Conservation (phyloP, 1,284 basidiomycete genomes). For the Kalmanozyma brasiliensis region DNA sequence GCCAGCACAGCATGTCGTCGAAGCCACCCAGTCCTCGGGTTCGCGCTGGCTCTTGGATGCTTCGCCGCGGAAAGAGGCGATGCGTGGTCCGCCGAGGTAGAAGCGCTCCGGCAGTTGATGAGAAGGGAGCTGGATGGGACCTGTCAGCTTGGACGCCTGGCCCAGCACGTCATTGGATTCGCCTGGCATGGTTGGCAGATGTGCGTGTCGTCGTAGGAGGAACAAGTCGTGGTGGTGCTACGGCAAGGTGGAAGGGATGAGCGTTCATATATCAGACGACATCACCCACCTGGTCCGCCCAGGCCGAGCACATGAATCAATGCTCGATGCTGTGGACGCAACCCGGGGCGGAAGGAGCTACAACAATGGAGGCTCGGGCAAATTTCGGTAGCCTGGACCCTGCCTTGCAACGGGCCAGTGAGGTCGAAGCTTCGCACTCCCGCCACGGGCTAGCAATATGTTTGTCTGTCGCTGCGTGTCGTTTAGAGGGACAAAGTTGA, state of each 20-base stretch:
- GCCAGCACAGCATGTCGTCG: conserved; percentile 37
- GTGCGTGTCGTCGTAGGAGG: background rate
- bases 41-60: conserved; percentile 15
- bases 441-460: background rate
- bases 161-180: conserved; percentile 6
- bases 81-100: conserved; percentile 33
- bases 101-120: conserved; percentile 41
- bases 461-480: too few species aligned
- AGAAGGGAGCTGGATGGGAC: conserved; percentile 26
- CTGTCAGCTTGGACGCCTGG: conserved; percentile 4
- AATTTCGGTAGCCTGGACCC: too few species aligned
- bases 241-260: background rate
- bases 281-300: too few species aligned
- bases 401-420: too few species aligned
- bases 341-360: too few species aligned
- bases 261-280: too few species aligned
- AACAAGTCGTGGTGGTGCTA: background rate
- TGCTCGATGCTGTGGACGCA: too few species aligned
- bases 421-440: too few species aligned
- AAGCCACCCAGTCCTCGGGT: conserved; percentile 41
- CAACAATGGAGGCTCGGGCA: too few species aligned
- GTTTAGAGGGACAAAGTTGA: background rate
- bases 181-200: conserved; percentile 11
- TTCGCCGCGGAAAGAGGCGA: conserved; percentile 28
- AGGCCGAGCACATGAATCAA: too few species aligned